phyloP scores from a whole-genome alignment of 345 rosid genomes.

The Orychophragmus violaceus region DNA sequence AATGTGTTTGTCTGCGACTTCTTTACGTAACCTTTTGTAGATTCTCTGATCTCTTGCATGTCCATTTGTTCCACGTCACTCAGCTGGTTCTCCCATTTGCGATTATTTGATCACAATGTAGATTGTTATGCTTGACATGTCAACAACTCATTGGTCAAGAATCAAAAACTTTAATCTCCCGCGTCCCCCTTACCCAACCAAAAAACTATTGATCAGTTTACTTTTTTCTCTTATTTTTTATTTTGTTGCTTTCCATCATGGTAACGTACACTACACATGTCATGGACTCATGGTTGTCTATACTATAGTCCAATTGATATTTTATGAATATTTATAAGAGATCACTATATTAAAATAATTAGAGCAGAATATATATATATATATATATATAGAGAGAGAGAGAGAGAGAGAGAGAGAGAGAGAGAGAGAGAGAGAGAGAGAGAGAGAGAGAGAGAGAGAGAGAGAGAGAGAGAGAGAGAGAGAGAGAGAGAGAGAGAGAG shows the following conservation, averaged over 20 bases:
- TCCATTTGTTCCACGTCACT: constrained; percentile 20
- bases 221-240: background rate
- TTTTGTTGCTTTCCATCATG: background rate
- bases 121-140: constrained; percentile 18
- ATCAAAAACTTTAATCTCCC: constrained; percentile 23
- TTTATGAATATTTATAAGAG: background rate
- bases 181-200: constrained; percentile 20
- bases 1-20: constrained; percentile 22
- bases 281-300: background rate
- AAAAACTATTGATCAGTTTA: background rate
- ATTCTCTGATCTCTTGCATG: background rate
- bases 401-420: no score
- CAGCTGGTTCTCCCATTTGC: constrained; percentile 11
- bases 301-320: background rate
- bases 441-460: no score
- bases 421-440: no score
- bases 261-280: constrained; percentile 6
- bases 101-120: constrained; percentile 24
- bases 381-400: no score
- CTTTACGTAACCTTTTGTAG: constrained; percentile 23
- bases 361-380: background rate
- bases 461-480: no score
- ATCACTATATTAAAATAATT: background rate
- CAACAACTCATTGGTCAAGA: background rate
- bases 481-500: no score